Conservation (phyloP, 2,329 filamentous ascomycete species). For the Plectosphaerella cucumerina region DNA sequence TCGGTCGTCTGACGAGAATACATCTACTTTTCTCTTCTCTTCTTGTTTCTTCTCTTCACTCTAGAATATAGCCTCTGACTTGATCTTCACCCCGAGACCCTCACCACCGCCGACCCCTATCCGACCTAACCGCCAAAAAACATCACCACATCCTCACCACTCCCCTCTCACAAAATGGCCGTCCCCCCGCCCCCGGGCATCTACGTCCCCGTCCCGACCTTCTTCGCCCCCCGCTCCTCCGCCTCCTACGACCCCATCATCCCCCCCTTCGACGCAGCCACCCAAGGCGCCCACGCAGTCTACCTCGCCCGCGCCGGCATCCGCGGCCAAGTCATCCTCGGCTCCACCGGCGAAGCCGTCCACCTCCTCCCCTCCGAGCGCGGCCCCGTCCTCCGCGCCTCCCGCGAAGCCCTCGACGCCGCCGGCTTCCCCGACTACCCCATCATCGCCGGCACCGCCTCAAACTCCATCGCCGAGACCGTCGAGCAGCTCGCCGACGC, state of each 20-base stretch:
- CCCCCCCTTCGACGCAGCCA: constrained; percentile 51
- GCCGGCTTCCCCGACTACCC: constrained; percentile 55
- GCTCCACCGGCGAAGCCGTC: constrained; percentile 61
- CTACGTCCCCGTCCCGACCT: constrained; percentile 60
- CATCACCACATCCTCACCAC: background rate
- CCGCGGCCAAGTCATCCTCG: constrained; percentile 57
- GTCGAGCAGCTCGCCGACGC: constrained; percentile 51
- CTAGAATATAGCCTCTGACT: too few species aligned
- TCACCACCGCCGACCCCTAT: too few species aligned
- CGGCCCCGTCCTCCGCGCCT: constrained; percentile 46
- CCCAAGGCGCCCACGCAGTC: constrained; percentile 54
- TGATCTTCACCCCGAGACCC: too few species aligned
- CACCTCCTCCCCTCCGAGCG: constrained; percentile 58
- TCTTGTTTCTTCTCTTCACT: background rate
- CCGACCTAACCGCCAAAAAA: background rate
- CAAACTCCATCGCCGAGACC: constrained; percentile 59
- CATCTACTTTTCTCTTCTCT: too few species aligned
- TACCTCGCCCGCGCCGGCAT: constrained; percentile 58
- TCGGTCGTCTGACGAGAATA: too few species aligned
- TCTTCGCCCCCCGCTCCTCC: constrained; percentile 46
- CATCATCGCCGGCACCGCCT: constrained; percentile 57
- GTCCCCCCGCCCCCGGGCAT: constrained; percentile 46
- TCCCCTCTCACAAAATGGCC: constrained; percentile 15
- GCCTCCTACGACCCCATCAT: constrained; percentile 38
- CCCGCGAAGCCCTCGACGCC: constrained; percentile 49